Evolutionary conservation across 257 asterid genomes (phyloP).

Genomic region (Gentiana dahurica): DNA sequence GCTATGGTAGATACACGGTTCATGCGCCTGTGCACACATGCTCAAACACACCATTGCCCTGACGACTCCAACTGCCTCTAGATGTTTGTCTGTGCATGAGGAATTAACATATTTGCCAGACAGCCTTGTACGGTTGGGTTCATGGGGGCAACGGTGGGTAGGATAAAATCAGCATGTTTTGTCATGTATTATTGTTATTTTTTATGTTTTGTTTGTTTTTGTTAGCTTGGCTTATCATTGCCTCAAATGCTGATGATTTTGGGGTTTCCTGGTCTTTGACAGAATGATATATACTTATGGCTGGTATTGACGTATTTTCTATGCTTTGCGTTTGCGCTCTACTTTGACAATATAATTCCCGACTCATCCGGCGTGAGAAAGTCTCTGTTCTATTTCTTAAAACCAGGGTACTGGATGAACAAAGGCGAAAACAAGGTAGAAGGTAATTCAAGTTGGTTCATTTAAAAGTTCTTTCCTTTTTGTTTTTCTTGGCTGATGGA

Average conservation of each 20-base stretch:
- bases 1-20: too few species aligned
- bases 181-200: not conserved
- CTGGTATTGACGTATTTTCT: conserved; percentile 44
- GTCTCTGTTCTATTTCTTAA: conserved; percentile 54
- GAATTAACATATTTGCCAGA: too few species aligned
- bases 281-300: conserved; percentile 77
- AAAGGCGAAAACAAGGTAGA: conserved; percentile 62
- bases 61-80: too few species aligned
- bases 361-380: conserved; percentile 78
- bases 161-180: too few species aligned
- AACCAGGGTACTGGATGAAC: conserved; percentile 81
- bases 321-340: conserved; percentile 74
- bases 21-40: too few species aligned
- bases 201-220: conserved; percentile 3
- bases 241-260: conserved; percentile 6
- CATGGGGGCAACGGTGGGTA: too few species aligned
- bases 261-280: conserved; percentile 15
- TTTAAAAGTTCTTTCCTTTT: not conserved
- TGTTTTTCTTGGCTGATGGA: not conserved
- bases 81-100: too few species aligned
- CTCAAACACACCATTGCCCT: too few species aligned
- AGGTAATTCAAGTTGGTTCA: conserved; percentile 36
- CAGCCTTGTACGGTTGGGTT: too few species aligned
- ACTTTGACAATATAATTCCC: conserved; percentile 78
- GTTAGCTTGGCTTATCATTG: not conserved